Base-by-base conservation (phyloP, 768 basidiomycete genomes). In the Hypholoma fasciculare region DNA sequence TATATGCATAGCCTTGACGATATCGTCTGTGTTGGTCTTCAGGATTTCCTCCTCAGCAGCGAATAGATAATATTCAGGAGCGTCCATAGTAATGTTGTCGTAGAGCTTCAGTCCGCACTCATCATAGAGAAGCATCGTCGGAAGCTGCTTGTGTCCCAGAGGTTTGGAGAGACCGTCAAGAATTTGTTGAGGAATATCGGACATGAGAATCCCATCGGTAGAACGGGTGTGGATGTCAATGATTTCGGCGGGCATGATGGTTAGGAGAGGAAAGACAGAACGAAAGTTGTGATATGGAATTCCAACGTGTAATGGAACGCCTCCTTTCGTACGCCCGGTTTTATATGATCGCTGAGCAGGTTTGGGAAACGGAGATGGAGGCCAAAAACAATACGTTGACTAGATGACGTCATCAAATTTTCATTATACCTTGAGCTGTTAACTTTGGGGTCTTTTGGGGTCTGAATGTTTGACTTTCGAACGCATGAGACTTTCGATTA, bases 51-150 rank as follows among this genome's bases (percentile, higher is more conserved):
- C 88, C 72, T 98, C 97, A 0, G 92, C 92, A 3, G 78, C 73
- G 71, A 96, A 99, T 37, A 95, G 79, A 69, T 98, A 98, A 70
- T 99, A 99, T 66, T 94, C 90, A 11, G 82, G 78, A 1, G 81
- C 88, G 27, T 84, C 75, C 7, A 88, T 89, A 1, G 94, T 94
- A 49, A 96, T 90, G 39, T 84, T 79, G 74, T 96, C 94, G 75
- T 94, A 96, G 14, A 95, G 78, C 71, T 85, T 81, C 54, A 99
- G 78, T 0, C 97, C 97, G 19, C 76, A 79, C 66, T 96, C 90
- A 62, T 94, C 86, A 74, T 98, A 98, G 9, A 97, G 78, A 11
- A 95, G 79, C 70, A 92, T 74, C 0, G 93, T 95, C 7, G 95
- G 94, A 19, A 97, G 71, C 26, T 79, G 75, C 70, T 87, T 89